These are phyloP conservation scores for Beauveria bassiana DNA, from an alignment of 2,329 filamentous ascomycete genomes.

Conservation along the genomic window DNA sequence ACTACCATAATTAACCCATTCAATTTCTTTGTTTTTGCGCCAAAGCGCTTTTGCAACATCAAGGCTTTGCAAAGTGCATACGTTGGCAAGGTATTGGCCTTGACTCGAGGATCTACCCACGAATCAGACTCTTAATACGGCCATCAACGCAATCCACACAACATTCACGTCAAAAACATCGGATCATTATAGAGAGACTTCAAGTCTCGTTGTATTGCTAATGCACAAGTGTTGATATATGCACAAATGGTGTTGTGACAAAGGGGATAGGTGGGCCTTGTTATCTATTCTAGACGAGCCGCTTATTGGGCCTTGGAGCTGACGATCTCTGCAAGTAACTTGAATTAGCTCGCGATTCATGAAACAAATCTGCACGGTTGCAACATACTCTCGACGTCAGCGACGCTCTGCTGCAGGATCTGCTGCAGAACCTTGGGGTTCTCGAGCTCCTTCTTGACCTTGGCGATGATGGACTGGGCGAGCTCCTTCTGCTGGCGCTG, in stretches of 20 bases:
- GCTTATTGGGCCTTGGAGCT: constrained; percentile 57
- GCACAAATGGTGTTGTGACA: constrained; percentile 43
- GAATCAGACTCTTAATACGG: background rate
- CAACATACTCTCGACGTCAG: constrained; percentile 86
- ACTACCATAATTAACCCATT: background rate
- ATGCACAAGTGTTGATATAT: constrained; percentile 54
- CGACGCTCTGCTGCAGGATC: constrained; percentile 93
- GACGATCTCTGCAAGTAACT: constrained; percentile 45
- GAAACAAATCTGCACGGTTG: background rate
- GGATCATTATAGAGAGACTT: constrained; percentile 17
- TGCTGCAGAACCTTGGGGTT: constrained; percentile 96
- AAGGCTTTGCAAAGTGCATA: too few relatives aligned
- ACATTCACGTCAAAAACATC: background rate
- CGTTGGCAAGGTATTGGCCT: too few relatives aligned
- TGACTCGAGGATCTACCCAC: too few relatives aligned
- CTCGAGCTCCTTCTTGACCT: constrained; percentile 98
- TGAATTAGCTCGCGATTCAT: constrained; percentile 25
- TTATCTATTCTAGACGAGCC: constrained; percentile 29
- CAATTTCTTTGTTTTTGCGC: background rate
- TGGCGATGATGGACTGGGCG: constrained; percentile 85
- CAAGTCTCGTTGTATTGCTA: constrained; percentile 44
- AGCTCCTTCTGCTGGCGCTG: constrained; percentile 96
- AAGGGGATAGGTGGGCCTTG: constrained; percentile 39
- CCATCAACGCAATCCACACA: background rate
- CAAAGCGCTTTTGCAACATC: background rate